These are phyloP conservation scores for Chaetothyriales sp. DNA, from an alignment of 2,329 filamentous ascomycete genomes.

Conservation along the genomic window DNA sequence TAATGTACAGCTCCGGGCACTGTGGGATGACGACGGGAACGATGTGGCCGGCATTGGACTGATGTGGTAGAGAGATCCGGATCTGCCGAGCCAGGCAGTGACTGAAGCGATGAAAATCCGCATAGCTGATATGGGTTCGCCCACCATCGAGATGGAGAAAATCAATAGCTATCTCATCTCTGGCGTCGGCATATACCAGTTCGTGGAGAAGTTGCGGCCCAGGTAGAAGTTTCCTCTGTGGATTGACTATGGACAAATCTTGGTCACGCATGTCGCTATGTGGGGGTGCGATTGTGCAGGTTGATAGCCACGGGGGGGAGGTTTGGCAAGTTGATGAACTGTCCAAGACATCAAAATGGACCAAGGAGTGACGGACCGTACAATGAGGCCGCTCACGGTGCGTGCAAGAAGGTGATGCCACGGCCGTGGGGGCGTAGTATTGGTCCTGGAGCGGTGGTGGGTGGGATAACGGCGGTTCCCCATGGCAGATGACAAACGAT, in stretches of 20 bases:
- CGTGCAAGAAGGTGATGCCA: not conserved
- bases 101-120: constrained; percentile 34
- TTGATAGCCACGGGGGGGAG: too few relatives aligned
- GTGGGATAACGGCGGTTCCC: not conserved
- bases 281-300: too few relatives aligned
- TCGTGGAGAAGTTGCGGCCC: constrained; percentile 49
- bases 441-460: not conserved
- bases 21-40: constrained; percentile 69
- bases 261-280: not conserved
- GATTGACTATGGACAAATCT: constrained; percentile 44
- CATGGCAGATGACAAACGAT: not conserved
- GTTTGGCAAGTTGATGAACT: not conserved
- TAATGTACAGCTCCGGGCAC: constrained; percentile 61
- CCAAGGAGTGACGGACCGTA: not conserved
- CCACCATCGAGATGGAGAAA: constrained; percentile 40
- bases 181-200: constrained; percentile 40
- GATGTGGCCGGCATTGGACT: constrained; percentile 26
- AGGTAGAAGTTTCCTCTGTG: constrained; percentile 35
- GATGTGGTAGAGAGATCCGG: constrained; percentile 12
- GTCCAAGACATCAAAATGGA: not conserved
- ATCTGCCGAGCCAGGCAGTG: constrained; percentile 14
- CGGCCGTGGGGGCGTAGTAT: not conserved
- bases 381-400: not conserved
- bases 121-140: constrained; percentile 44
- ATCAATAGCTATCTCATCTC: constrained; percentile 46